Base-by-base conservation (phyloP, 2,329 filamentous ascomycete species). In the Colletotrichum sp. region DNA sequence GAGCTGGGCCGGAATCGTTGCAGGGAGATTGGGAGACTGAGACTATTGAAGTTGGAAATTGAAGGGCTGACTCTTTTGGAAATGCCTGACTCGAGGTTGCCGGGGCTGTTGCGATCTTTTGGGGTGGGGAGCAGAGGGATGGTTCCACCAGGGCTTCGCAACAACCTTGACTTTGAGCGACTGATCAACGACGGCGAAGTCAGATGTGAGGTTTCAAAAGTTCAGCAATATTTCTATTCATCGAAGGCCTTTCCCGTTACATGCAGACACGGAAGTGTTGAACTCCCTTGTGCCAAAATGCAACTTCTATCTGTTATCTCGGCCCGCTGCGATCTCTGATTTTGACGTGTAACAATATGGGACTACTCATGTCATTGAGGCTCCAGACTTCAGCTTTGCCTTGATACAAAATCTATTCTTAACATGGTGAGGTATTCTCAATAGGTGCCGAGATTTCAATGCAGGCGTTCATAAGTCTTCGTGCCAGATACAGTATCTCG, bases 21-120 rank as follows among this genome's bases (percentile, higher is more conserved):
- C 65, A 67, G 7, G 75, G 75, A n/a, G 44, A 68, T 7, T 74
- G 68, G 66, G 55, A 74, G 67, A 74, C 59, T 16, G 75, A 68
- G 28, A 28, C 60, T 9, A 57, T 76, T 16, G 75, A 75, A 12
- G 32, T 76, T 63, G 68, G 66, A 39, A 68, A 62, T n/a, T 68
- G 34, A 64, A 13, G 8, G n/a, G 13, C 7, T 8, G 12, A 5
- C 2, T 0, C 16, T 32, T n/a, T 32, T 62, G 30, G 18, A 21
- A n/a, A 49, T 49, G 44, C 44, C 44, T 49, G 44, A 49, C 18
- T 49, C 44, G 18, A 49, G 6, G 44, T 49, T 49, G 44, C 44
- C 18, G 18, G 44, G 44, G 44, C 18, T 21, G 10, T 21, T 49
- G 44, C 5, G 44, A 49, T 49, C 44, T 49, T 49, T 13, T 0